Evolutionary conservation across 805 yeast genomes (phyloP).

Genomic region (Maudiozyma pseudohumilis): DNA sequence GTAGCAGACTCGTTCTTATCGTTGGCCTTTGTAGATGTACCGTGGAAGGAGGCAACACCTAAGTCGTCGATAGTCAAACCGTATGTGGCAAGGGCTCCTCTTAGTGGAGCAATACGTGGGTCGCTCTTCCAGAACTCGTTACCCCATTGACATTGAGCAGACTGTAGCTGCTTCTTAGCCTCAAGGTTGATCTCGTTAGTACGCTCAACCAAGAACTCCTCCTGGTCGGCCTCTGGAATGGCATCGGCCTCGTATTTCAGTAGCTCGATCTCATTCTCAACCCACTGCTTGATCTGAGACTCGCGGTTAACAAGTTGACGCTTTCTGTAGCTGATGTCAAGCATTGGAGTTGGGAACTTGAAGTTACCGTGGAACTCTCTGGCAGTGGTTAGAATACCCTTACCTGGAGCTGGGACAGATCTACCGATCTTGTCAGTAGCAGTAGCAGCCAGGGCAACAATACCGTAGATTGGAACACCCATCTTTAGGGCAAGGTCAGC

Average conservation of each 20-base stretch:
- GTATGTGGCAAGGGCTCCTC: slow-evolving; percentile 94
- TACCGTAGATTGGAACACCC: slow-evolving; percentile 99
- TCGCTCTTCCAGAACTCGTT: slow-evolving; percentile 86
- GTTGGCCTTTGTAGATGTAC: slow-evolving; percentile 97
- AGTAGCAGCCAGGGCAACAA: slow-evolving; percentile 88
- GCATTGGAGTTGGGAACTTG: slow-evolving; percentile 68
- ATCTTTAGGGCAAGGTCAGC: slow-evolving; percentile 88
- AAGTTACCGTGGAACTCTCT: slow-evolving; percentile 79
- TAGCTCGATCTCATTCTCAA: slow-evolving; percentile 65
- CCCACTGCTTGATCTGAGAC: slow-evolving; percentile 72
- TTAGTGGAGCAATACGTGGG: slow-evolving; percentile 89
- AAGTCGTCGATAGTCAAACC: slow-evolving; percentile 90
- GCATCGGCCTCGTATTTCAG: slow-evolving; percentile 62
- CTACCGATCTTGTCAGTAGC: slow-evolving; percentile 98
- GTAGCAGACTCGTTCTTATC: slow-evolving; percentile 97
- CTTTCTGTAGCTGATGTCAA: slow-evolving; percentile 86
- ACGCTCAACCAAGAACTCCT: slow-evolving; percentile 65
- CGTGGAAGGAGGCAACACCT: slow-evolving; percentile 97
- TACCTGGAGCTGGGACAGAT: slow-evolving; percentile 99
- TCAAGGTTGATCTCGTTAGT: slow-evolving; percentile 80
- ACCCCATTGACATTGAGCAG: slow-evolving; percentile 92
- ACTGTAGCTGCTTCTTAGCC: slow-evolving; percentile 72
- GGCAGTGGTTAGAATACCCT: slow-evolving; percentile 97
- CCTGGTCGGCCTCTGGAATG: slow-evolving; percentile 39
- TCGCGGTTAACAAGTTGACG: slow-evolving; percentile 80